Conservation (phyloP, 352 stramenopile species). For the Paralagenidium karlingii region DNA sequence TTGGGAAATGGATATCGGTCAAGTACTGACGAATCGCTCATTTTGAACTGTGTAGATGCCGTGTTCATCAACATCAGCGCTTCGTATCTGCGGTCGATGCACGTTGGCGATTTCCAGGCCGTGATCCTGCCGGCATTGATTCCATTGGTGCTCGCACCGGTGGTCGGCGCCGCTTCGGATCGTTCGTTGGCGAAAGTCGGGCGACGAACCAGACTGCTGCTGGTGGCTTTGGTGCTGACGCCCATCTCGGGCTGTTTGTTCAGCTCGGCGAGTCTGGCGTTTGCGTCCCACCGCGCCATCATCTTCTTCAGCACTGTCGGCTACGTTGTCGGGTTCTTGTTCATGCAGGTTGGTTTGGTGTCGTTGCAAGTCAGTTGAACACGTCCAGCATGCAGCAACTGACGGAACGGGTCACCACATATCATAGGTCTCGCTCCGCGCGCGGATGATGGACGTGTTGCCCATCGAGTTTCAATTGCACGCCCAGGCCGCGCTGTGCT, state of each 20-base stretch:
- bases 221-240: slow-evolving; percentile 2
- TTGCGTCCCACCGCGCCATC: slow-evolving; percentile 3
- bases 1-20: no score
- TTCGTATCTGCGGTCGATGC: no score
- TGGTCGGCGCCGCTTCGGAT: slow-evolving; percentile 9
- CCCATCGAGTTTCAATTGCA: slow-evolving; percentile 6
- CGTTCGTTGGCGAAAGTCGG: slow-evolving; percentile 4
- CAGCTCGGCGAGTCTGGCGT: slow-evolving; percentile 1
- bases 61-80: no score
- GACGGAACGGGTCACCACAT: not conserved
- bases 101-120: no score
- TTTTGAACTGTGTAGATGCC: no score
- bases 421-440: slow-evolving; percentile 4
- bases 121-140: slow-evolving; percentile 5
- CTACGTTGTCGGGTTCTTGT: slow-evolving; percentile 2
- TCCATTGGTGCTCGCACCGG: slow-evolving; percentile 5
- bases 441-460: slow-evolving; percentile 8
- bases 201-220: slow-evolving; percentile 6
- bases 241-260: slow-evolving; percentile 4
- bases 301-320: slow-evolving; percentile 3
- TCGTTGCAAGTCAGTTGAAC: no score
- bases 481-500: slow-evolving; percentile 4
- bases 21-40: no score
- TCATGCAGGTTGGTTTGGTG: no score
- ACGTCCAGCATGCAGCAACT: not conserved